Evolutionary conservation across 371 early-diverging fungal species (phyloP).

Genomic region (Choanephora cucurbitarum): DNA sequence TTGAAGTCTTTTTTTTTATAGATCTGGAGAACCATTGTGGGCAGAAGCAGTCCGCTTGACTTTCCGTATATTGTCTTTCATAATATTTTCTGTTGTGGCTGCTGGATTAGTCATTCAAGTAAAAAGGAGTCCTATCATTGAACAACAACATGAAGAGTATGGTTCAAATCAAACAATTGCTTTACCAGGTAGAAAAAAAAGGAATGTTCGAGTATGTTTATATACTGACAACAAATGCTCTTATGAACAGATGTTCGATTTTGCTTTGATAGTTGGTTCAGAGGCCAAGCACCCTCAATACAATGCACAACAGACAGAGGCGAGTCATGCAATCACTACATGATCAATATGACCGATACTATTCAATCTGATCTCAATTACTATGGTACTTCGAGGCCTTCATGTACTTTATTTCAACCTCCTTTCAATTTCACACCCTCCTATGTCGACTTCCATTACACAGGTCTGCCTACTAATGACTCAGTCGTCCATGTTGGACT

Average conservation of each 20-base stretch:
- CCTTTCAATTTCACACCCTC: constrained; percentile 19
- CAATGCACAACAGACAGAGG: constrained; percentile 39
- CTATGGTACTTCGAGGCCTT: constrained; percentile 18
- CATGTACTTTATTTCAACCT: constrained; percentile 30
- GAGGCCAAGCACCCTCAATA: constrained; percentile 5
- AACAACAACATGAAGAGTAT: constrained; percentile 27
- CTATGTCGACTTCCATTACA: constrained; percentile 32
- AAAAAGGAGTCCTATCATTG: constrained; percentile 36
- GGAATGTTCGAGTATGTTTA: too few species aligned
- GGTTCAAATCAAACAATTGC: constrained; percentile 18
- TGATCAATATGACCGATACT: constrained; percentile 27
- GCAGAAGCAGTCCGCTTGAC: constrained; percentile 31
- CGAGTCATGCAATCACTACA: constrained; percentile 24
- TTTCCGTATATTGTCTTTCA: constrained; percentile 21
- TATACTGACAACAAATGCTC: too few species aligned
- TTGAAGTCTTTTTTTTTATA: constrained; percentile 3
- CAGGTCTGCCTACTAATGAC: constrained; percentile 20
- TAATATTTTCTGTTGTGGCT: constrained; percentile 21
- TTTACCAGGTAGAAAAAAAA: constrained; percentile 39
- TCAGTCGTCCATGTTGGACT: constrained; percentile 26
- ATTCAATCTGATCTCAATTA: constrained; percentile 26
- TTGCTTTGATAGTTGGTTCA: constrained; percentile 35
- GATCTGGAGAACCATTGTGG: constrained; percentile 42
- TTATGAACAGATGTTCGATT: constrained; percentile 34
- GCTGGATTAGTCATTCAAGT: constrained; percentile 29